Evolutionary conservation across 2,329 filamentous ascomycete species (phyloP), one percentile per base, ranked within the genome.

Genomic region (Hyphodiscus sp.): DNA sequence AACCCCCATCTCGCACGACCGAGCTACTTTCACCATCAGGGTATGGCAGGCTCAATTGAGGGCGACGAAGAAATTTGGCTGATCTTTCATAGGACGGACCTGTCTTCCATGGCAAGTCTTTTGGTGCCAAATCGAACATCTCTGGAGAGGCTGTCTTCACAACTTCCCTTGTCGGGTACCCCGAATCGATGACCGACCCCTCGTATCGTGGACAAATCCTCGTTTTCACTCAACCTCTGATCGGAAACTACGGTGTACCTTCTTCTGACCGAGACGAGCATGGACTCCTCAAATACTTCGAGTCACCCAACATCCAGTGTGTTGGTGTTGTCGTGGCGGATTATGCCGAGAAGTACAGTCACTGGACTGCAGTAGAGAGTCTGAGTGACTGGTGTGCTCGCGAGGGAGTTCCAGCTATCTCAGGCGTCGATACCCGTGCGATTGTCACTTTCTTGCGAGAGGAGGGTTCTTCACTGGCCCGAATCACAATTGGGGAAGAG

Each of bases 81-180:
- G 64, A 70, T 66, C 58, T 68, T 48, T 57, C 50, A 58, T 67
- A 91, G 84, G 90, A 96, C 76, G 94, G 94, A 58, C 94, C 94
- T 45, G 86, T 97, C 68, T 97, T 96, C 78, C 89, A 90, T 66
- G 94, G 94, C 70, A 96, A 89, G 70, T 95, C 92, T 55, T 99
- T 97, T 66, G 94, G 94, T 66, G 94, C 94, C 68, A 94, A 95
- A 72, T 83, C 87, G 71, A 99, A 96, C 79, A 89, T 97, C 69
- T 96, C 91, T 59, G 94, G 94, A 64, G 94, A 99, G 77, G 94
- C 94, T 45, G 94, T 97, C 71, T 99, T 99, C 79, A 97, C 94
- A 58, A 97, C 94, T 57, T 96, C 92, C 20, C 84, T 97, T 52
- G 94, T 99, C 55, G 94, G 94, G 67, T 99, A 99, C 72, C 94